These are phyloP conservation scores for Citrus reticulata DNA, from an alignment of 345 rosid genomes.

Conservation along the genomic window DNA sequence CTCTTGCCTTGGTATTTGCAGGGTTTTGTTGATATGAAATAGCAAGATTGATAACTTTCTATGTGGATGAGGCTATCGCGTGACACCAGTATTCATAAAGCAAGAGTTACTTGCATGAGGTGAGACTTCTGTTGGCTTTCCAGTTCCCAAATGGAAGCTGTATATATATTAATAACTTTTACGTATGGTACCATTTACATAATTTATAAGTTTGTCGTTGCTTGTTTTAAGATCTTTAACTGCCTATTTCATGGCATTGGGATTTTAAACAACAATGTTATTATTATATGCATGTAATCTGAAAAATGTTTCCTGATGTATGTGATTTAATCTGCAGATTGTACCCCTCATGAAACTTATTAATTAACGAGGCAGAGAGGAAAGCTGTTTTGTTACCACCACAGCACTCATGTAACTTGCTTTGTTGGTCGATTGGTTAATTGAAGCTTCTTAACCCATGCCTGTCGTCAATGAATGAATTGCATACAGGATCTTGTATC, in stretches of 20 bases:
- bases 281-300: not conserved
- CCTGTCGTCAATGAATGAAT: not conserved
- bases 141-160: not conserved
- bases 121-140: constrained; percentile 13
- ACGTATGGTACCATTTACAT: not conserved
- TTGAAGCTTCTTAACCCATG: not conserved
- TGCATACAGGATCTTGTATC: not conserved
- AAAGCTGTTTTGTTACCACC: not conserved
- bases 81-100: constrained; percentile 37
- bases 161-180: not conserved
- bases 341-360: constrained; percentile 39
- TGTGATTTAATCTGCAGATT: constrained; percentile 36
- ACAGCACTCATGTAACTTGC: not conserved
- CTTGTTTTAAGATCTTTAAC: not conserved
- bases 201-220: not conserved
- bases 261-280: not conserved
- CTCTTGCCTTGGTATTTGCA: constrained; percentile 6
- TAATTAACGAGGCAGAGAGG: constrained; percentile 30
- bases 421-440: not conserved
- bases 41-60: constrained; percentile 19
- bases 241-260: not conserved
- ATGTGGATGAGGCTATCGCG: constrained; percentile 11
- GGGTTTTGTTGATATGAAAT: constrained; percentile 36
- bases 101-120: constrained; percentile 70
- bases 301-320: not conserved